Evolutionary conservation across 108 stramenopile genomes (phyloP).

Genomic region (Cyclotella atomus): DNA sequence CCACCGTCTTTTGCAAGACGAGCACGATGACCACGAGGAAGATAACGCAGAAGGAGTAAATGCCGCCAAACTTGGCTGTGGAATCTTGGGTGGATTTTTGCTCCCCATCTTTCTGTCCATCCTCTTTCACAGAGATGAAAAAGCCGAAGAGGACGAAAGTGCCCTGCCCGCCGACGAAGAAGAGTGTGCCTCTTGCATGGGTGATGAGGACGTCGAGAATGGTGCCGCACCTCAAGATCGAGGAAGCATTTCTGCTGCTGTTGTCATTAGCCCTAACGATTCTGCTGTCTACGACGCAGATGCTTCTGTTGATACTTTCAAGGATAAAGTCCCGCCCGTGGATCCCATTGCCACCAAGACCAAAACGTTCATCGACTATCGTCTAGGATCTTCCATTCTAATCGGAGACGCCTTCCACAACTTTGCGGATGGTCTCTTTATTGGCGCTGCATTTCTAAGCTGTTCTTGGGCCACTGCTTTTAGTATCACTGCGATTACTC

Average conservation of each 20-base stretch:
- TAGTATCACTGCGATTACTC: slow-evolving; percentile 61
- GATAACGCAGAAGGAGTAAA: slow-evolving; percentile 40
- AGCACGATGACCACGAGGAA: slow-evolving; percentile 4
- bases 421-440: slow-evolving; percentile 86
- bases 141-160: slow-evolving; percentile 28
- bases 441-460: slow-evolving; percentile 69
- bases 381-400: slow-evolving; percentile 52
- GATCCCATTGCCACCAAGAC: background rate
- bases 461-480: slow-evolving; percentile 55
- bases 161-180: slow-evolving; percentile 3
- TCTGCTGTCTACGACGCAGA: background rate
- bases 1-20: slow-evolving; percentile 9
- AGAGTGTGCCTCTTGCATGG: slow-evolving; percentile 11
- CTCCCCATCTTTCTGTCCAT: slow-evolving; percentile 60
- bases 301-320: background rate
- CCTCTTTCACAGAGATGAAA: slow-evolving; percentile 51
- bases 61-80: slow-evolving; percentile 69
- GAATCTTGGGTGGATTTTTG: slow-evolving; percentile 73
- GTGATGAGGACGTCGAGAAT: background rate
- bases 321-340: background rate
- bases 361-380: slow-evolving; percentile 33
- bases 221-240: background rate
- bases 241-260: background rate
- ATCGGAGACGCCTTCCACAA: slow-evolving; percentile 79
- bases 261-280: background rate